Percentiles rank a stretch among this genome's conserved stretches.
Evolutionary conservation across 495 filamentous ascomycete genomes (phyloP).

Genomic region (Beverwykella pulmonaria): DNA sequence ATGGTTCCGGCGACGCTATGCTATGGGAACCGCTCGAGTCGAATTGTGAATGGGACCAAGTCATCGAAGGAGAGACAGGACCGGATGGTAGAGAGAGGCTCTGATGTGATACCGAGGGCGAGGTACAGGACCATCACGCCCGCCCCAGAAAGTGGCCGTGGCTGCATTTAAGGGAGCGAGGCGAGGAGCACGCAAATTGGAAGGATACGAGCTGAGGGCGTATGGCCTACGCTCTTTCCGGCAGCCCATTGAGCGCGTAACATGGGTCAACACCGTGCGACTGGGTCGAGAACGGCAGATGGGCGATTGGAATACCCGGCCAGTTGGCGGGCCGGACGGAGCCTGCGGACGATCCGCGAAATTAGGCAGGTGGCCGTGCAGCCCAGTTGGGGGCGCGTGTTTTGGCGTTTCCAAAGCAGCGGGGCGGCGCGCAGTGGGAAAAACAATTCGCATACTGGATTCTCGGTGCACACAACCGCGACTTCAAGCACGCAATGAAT

Average conservation of each 20-base stretch:
- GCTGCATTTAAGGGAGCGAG: background rate
- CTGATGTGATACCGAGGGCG: background rate
- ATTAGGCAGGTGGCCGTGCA: conserved; percentile 9
- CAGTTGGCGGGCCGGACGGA: background rate
- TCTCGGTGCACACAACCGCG: too few relatives aligned
- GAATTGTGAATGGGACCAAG: background rate
- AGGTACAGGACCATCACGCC: background rate
- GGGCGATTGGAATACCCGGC: background rate
- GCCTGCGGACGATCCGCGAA: background rate
- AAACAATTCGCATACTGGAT: too few relatives aligned
- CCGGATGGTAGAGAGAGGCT: background rate
- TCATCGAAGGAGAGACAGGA: conserved; percentile 1
- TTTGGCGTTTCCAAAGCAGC: background rate
- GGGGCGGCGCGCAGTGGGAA: too few relatives aligned
- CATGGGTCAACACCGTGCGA: background rate
- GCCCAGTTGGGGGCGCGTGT: background rate
- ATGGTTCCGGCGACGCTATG: background rate
- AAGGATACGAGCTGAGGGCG: conserved; percentile 2
- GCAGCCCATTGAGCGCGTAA: background rate
- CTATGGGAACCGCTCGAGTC: background rate
- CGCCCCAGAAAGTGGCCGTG: background rate
- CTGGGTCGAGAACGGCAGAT: conserved; percentile 1
- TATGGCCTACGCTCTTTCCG: background rate
- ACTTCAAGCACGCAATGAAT: too few relatives aligned
- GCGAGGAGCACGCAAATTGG: background rate